phyloP scores from a whole-genome alignment of 2,329 filamentous ascomycete species.

The Fusarium sp. region DNA sequence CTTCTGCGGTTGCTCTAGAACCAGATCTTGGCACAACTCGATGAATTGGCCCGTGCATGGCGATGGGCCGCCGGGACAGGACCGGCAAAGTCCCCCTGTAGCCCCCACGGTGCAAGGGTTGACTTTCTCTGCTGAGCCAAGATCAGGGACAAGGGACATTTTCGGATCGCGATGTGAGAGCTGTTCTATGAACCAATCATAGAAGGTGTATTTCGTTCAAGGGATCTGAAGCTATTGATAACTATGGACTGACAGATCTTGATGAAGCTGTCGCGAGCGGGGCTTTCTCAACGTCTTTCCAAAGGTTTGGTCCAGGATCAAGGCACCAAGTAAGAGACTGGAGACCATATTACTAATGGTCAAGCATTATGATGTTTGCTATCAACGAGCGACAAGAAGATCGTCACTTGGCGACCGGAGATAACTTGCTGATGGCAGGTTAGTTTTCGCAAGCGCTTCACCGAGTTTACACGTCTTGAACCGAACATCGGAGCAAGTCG shows the following conservation, averaged over 20 bases:
- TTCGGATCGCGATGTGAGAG: slow-evolving; percentile 29
- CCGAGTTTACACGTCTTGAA: slow-evolving; percentile 12
- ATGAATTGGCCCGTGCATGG: slow-evolving; percentile 45
- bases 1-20: slow-evolving; percentile 18
- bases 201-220: slow-evolving; percentile 35
- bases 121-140: slow-evolving; percentile 37
- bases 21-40: slow-evolving; percentile 32
- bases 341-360: slow-evolving; percentile 36
- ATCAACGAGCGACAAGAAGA: slow-evolving; percentile 30
- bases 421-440: slow-evolving; percentile 43
- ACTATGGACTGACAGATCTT: slow-evolving; percentile 32
- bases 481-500: slow-evolving; percentile 43
- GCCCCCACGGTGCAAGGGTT: slow-evolving; percentile 42
- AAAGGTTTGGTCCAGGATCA: not conserved
- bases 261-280: slow-evolving; percentile 22
- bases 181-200: slow-evolving; percentile 42
- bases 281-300: not conserved
- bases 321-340: slow-evolving; percentile 2
- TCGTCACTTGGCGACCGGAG: slow-evolving; percentile 37
- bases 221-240: slow-evolving; percentile 30
- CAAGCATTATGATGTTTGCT: slow-evolving; percentile 17
- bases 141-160: slow-evolving; percentile 45
- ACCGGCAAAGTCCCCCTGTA: slow-evolving; percentile 38
- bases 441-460: slow-evolving; percentile 22
- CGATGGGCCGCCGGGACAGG: slow-evolving; percentile 34